Percentiles rank a stretch among this genome's conserved stretches.
Evolutionary conservation across 805 yeast species (phyloP).

Genomic region (Kazachstania martiniae): DNA sequence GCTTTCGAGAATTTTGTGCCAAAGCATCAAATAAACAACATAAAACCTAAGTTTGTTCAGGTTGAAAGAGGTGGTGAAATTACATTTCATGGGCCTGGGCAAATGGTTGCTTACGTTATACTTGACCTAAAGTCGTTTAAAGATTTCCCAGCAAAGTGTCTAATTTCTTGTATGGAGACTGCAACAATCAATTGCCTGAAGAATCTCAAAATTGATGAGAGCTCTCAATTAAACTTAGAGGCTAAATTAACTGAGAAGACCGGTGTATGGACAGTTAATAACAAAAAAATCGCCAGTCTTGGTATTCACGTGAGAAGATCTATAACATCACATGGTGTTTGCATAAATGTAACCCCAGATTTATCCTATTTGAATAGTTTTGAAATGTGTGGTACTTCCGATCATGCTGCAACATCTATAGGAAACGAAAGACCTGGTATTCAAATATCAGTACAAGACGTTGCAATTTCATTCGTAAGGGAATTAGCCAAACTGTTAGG

Average conservation of each 20-base stretch:
- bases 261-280: slow-evolving; percentile 71
- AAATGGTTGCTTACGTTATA: slow-evolving; percentile 74
- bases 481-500: slow-evolving; percentile 34
- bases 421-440: slow-evolving; percentile 18
- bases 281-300: slow-evolving; percentile 64
- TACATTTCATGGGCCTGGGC: slow-evolving; percentile 96
- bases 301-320: slow-evolving; percentile 82
- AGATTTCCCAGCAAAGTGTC: slow-evolving; percentile 50
- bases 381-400: slow-evolving; percentile 79
- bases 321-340: slow-evolving; percentile 82
- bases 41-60: slow-evolving; percentile 55
- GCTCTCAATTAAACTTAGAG: slow-evolving; percentile 9
- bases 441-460: slow-evolving; percentile 23
- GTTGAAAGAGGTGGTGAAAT: slow-evolving; percentile 90
- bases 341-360: slow-evolving; percentile 69
- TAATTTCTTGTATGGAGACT: slow-evolving; percentile 51
- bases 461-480: slow-evolving; percentile 36
- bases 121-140: slow-evolving; percentile 54
- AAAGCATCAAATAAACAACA: slow-evolving; percentile 20
- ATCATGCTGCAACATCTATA: slow-evolving; percentile 46
- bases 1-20: slow-evolving; percentile 16
- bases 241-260: slow-evolving; percentile 53
- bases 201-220: slow-evolving; percentile 5
- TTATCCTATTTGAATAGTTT: slow-evolving; percentile 57
- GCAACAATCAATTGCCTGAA: slow-evolving; percentile 41